Conservation (phyloP, 2,329 filamentous ascomycete species). For the Aspergillus chevalieri region DNA sequence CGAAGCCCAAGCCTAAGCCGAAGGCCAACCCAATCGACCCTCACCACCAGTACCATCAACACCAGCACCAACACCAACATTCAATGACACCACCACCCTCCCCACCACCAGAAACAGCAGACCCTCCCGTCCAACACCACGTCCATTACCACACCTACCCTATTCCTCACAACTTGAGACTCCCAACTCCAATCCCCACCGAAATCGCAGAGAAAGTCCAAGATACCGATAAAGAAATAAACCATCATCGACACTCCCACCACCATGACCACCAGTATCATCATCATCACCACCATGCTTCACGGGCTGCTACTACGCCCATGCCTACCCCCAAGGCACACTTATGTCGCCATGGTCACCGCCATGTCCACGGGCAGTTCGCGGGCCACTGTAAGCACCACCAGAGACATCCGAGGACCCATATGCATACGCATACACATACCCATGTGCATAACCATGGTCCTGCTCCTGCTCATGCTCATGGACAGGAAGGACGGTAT, state of each 20-base stretch:
- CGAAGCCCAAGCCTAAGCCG: not conserved
- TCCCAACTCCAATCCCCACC: no score
- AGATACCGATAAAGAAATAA: no score
- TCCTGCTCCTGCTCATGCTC: not conserved
- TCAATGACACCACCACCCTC: not conserved
- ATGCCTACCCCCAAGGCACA: not conserved
- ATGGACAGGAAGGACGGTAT: not conserved
- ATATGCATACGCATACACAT: not conserved
- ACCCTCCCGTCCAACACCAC: not conserved
- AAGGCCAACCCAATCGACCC: not conserved
- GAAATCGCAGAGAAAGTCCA: no score
- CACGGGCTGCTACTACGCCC: not conserved
- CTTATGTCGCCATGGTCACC: not conserved
- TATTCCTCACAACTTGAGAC: not conserved
- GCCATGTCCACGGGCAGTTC: not conserved
- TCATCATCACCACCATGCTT: not conserved
- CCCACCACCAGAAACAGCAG: not conserved
- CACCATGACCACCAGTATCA: not conserved
- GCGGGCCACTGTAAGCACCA: not conserved
- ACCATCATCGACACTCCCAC: not conserved
- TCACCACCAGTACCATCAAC: not conserved
- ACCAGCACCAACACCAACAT: not conserved
- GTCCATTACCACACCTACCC: conserved; percentile 5
- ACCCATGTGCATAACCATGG: not conserved
- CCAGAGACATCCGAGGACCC: not conserved